Evolutionary conservation across 2,329 filamentous ascomycete genomes (phyloP), one percentile per base, ranked within the genome.

Genomic region (Dactylellina parvicollis): DNA sequence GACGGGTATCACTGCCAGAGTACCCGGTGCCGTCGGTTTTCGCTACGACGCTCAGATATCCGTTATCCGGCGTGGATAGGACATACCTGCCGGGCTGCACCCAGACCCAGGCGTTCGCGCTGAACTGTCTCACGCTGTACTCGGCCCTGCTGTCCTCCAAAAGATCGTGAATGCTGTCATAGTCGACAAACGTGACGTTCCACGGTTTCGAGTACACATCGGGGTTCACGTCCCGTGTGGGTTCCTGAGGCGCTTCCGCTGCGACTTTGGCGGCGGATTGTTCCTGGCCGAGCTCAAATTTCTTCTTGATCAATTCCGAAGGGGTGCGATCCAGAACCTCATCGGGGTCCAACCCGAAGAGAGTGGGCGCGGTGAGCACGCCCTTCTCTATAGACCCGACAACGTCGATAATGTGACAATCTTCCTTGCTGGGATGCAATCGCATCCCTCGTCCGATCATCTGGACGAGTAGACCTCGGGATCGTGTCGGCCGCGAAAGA

Each of bases 391-490:
- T 83, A 36, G 89, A 92, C 0, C 93, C 90, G 0, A 98, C 95
- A 88, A 99, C 92, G 80, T 99, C 95, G 78, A 99, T 96, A 71
- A 99, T 85, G 80, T 98, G 95, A 77, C 95, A 99, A 78, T 98
- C 87, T 38, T 88, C 83, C 81, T 99, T 99, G 10, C 86, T 90
- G 0, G 88, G 84, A 79, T 92, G 86, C 38, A 97, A 82, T 42
- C 95, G 88, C 87, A 99, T 91, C 3, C 95, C 95, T 77, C 95
- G 87, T 0, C 95, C 95, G 74, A 99, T 96, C 95, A 99, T 99
- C 81, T 99, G 95, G 0, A 98, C 88, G 0, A 99, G 86, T 1
- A 99, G 83, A 77, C 97, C 98, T n/a, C 91, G 88, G 14, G 95
- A 98, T 76, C 89, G 89, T 0, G 95, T 99, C 0, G 95, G 95